phyloP scores from a whole-genome alignment of 352 stramenopile genomes.

The Phytophthora niederhauseri region DNA sequence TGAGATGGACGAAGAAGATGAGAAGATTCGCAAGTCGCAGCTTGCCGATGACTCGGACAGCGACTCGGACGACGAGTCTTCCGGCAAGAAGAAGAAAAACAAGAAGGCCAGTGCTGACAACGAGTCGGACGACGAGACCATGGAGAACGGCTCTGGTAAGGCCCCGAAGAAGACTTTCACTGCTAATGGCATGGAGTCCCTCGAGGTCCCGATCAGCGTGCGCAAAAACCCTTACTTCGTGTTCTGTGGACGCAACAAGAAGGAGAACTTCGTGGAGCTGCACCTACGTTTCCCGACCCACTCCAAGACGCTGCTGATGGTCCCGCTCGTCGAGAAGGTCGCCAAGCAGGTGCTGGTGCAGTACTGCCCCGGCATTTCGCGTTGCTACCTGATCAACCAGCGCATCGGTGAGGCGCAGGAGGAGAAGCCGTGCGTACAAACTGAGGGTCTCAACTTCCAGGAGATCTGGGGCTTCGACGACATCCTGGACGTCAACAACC shows the following conservation, averaged over 20 bases:
- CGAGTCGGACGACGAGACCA: slow-evolving; percentile 47
- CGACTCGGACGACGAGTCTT: slow-evolving; percentile 56
- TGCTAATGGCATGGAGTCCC: slow-evolving; percentile 65
- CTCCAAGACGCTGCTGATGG: slow-evolving; percentile 90
- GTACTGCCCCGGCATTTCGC: slow-evolving; percentile 87
- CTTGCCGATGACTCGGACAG: slow-evolving; percentile 66
- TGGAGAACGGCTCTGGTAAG: slow-evolving; percentile 39
- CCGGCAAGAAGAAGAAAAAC: slow-evolving; percentile 49
- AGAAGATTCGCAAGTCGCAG: slow-evolving; percentile 74
- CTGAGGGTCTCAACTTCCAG: slow-evolving; percentile 98
- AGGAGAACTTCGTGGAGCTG: slow-evolving; percentile 85
- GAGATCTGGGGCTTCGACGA: slow-evolving; percentile 96
- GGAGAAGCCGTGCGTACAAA: slow-evolving; percentile 91
- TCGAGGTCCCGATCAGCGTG: slow-evolving; percentile 75
- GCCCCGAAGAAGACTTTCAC: slow-evolving; percentile 45
- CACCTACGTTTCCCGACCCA: slow-evolving; percentile 89
- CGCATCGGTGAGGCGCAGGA: slow-evolving; percentile 76
- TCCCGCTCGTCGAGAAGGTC: slow-evolving; percentile 89
- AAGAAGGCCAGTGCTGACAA: slow-evolving; percentile 5
- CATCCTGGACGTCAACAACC: slow-evolving; percentile 94
- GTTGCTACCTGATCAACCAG: slow-evolving; percentile 92
- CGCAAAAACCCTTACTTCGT: slow-evolving; percentile 91
- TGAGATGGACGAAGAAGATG: slow-evolving; percentile 96
- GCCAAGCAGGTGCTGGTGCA: slow-evolving; percentile 87
- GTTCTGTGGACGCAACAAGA: slow-evolving; percentile 77